These are phyloP conservation scores for Trichoderma asperelloides DNA, from an alignment of 495 filamentous ascomycete species.

Conservation along the genomic window DNA sequence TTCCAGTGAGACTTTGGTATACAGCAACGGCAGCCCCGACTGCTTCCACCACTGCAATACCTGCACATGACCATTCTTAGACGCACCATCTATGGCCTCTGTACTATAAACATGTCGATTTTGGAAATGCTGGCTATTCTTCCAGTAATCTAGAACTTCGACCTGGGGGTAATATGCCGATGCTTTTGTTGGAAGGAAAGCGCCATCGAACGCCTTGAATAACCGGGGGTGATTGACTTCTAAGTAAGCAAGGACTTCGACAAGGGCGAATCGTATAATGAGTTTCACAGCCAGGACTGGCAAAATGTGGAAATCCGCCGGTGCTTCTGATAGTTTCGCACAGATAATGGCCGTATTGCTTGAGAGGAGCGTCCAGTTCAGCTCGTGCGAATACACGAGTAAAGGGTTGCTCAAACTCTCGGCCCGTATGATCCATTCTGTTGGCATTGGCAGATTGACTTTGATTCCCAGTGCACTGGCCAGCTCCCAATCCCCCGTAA, in stretches of 20 bases:
- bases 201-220: constrained; percentile 74
- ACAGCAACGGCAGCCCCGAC: constrained; percentile 70
- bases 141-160: constrained; percentile 85
- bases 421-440: constrained; percentile 46
- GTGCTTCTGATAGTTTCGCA: constrained; percentile 52
- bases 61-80: constrained; percentile 68
- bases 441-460: constrained; percentile 62
- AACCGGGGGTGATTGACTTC: constrained; percentile 67
- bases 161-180: constrained; percentile 78
- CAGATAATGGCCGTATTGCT: constrained; percentile 59
- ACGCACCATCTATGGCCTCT: constrained; percentile 82
- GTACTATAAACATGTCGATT: constrained; percentile 47
- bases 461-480: constrained; percentile 71
- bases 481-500: constrained; percentile 81
- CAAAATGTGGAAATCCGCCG: constrained; percentile 60
- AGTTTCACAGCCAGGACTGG: constrained; percentile 76
- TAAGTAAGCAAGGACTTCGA: constrained; percentile 70
- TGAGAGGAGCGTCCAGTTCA: constrained; percentile 76
- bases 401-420: constrained; percentile 33
- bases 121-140: constrained; percentile 15
- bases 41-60: constrained; percentile 88
- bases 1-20: constrained; percentile 78
- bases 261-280: constrained; percentile 82
- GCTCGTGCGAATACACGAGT: constrained; percentile 46
- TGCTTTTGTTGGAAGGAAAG: constrained; percentile 73